These are phyloP conservation scores for Ampelomyces quisqualis DNA, from an alignment of 2,329 filamentous ascomycete genomes.

Conservation along the genomic window DNA sequence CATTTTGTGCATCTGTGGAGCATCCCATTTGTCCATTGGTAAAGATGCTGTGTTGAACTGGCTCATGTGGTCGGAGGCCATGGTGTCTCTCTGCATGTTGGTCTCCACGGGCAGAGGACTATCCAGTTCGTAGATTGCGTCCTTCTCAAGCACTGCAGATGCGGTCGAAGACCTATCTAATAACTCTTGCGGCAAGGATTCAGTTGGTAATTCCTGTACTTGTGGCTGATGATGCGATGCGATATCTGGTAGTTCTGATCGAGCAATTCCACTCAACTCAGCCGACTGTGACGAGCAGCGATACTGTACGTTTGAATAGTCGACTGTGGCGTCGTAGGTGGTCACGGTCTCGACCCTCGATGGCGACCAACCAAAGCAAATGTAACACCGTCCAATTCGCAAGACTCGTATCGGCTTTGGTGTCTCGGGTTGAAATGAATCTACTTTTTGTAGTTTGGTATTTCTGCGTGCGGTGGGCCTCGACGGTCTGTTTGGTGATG, in stretches of 20 bases:
- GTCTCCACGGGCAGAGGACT: not conserved
- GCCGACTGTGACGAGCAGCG: not conserved
- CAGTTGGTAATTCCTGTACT: too few relatives aligned
- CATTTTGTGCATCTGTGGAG: not conserved
- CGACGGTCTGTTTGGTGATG: not conserved
- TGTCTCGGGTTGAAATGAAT: not conserved
- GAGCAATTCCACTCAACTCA: too few relatives aligned
- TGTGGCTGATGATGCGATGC: too few relatives aligned
- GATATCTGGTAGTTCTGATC: too few relatives aligned
- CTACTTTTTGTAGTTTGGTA: not conserved
- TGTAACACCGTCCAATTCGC: not conserved
- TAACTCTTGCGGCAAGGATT: too few relatives aligned
- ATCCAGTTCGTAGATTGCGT: not conserved
- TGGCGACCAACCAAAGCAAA: not conserved
- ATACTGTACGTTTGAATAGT: not conserved
- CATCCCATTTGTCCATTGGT: not conserved
- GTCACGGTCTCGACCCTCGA: not conserved
- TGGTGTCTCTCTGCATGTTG: too few relatives aligned
- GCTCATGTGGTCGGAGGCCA: too few relatives aligned
- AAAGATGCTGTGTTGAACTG: not conserved
- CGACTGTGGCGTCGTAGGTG: not conserved
- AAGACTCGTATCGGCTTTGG: not conserved
- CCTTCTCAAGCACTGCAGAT: too few relatives aligned
- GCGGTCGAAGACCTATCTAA: too few relatives aligned
- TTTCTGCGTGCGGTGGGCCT: not conserved